Percentiles rank a stretch among this genome's conserved stretches.
Conservation (phyloP, 2,329 filamentous ascomycete genomes). For the Zymoseptoria tritici region DNA sequence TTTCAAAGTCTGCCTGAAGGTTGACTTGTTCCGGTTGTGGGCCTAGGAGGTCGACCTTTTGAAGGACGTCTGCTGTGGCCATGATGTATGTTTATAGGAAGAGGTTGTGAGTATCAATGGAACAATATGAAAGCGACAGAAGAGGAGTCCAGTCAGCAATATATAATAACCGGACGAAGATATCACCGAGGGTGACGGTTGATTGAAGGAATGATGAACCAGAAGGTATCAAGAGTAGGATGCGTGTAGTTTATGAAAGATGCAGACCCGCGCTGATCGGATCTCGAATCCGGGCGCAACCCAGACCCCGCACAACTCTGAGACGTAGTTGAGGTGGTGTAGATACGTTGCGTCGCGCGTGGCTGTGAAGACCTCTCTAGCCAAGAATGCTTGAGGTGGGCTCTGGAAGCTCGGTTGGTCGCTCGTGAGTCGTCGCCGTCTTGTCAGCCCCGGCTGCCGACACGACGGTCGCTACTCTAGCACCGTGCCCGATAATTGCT, state of each 20-base stretch:
- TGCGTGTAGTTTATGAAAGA: not conserved
- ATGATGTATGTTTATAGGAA: constrained; percentile 3
- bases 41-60: constrained; percentile 13
- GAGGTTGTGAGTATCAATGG: not conserved
- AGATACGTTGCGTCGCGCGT: not conserved
- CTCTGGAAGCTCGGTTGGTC: not conserved
- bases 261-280: not conserved
- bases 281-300: not conserved
- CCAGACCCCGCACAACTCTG: not conserved
- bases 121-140: not conserved
- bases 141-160: not conserved
- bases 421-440: not conserved
- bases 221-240: too few species aligned
- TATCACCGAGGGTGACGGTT: not conserved
- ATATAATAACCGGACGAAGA: not conserved
- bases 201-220: not conserved
- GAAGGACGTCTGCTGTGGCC: constrained; percentile 14
- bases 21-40: constrained; percentile 13
- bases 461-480: not conserved
- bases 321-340: too few species aligned
- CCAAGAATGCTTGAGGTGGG: not conserved
- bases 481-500: not conserved
- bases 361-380: not conserved
- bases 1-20: constrained; percentile 13
- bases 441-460: not conserved